Conservation (phyloP, 2,329 filamentous ascomycete species). For the Clarireedia monteithiana region DNA sequence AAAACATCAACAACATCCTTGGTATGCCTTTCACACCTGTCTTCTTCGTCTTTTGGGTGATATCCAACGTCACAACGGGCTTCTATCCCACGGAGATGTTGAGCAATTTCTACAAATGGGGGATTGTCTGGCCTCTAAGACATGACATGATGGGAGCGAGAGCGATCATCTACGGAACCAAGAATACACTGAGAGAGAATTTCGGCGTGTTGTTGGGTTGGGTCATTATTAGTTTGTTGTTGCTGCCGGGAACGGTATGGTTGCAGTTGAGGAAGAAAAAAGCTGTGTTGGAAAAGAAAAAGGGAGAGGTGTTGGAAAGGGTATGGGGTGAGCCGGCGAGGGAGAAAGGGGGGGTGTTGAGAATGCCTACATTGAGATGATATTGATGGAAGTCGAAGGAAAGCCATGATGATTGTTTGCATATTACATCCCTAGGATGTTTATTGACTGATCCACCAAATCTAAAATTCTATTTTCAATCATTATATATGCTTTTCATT, state of each 20-base stretch:
- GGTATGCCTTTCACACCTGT: slow-evolving; percentile 16
- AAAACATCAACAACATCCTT: slow-evolving; percentile 15
- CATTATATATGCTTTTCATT: no score
- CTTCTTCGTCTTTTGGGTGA: slow-evolving; percentile 19
- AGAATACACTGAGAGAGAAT: slow-evolving; percentile 14
- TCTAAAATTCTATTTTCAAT: no score
- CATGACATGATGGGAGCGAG: slow-evolving; percentile 15
- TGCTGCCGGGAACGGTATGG: slow-evolving; percentile 17
- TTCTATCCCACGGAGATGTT: slow-evolving; percentile 16
- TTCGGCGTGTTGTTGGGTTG: slow-evolving; percentile 14
- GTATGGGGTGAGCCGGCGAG: slow-evolving; percentile 9
- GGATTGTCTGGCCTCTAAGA: slow-evolving; percentile 14
- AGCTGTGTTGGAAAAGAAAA: slow-evolving; percentile 6
- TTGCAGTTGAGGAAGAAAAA: slow-evolving; percentile 13
- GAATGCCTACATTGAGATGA: not conserved
- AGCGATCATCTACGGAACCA: slow-evolving; percentile 15
- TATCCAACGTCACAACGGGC: slow-evolving; percentile 15
- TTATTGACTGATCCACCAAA: no score
- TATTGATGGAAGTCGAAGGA: not conserved
- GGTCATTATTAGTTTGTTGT: slow-evolving; percentile 11
- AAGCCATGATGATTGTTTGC: no score
- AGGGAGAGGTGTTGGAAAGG: slow-evolving; percentile 12
- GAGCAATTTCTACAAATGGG: slow-evolving; percentile 16
- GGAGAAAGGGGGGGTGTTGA: slow-evolving; percentile 3
- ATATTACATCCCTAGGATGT: no score